Conservation (phyloP, 2,329 filamentous ascomycete species). For the Berkeleyomyces rouxiae region DNA sequence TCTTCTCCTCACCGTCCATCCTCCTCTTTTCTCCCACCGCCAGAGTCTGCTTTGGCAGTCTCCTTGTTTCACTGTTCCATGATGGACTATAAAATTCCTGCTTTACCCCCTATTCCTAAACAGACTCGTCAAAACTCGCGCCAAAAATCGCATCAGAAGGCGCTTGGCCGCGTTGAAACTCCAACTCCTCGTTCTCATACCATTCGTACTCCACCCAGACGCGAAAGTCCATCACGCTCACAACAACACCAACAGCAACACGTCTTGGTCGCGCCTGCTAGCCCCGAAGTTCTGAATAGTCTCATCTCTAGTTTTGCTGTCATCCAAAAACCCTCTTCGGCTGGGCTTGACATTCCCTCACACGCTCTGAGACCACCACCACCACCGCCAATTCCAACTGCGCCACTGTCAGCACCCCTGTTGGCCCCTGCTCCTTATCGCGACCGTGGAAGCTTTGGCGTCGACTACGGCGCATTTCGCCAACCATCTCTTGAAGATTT, state of each 20-base stretch:
- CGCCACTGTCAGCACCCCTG: constrained; percentile 4
- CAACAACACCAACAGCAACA: neutral
- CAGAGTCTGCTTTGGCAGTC: constrained; percentile 1
- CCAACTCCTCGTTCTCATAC: constrained; percentile 3
- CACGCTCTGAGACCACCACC: constrained; percentile 6
- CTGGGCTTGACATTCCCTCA: neutral
- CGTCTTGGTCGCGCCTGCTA: constrained; percentile 8
- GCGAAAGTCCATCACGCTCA: neutral
- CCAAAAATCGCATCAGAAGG: constrained; percentile 14
- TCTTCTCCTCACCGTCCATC: neutral
- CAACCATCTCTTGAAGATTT: constrained; percentile 34
- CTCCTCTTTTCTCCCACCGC: neutral
- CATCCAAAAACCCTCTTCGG: constrained; percentile 10
- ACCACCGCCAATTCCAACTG: constrained; percentile 1
- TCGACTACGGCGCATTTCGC: constrained; percentile 55
- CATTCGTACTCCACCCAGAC: neutral
- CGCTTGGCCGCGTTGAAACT: constrained; percentile 7
- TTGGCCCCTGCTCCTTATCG: neutral
- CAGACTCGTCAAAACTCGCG: constrained; percentile 15
- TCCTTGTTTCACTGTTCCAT: neutral
- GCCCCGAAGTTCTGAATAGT: constrained; percentile 10
- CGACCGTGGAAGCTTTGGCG: constrained; percentile 42
- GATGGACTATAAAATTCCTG: constrained; percentile 14
- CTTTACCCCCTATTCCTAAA: constrained; percentile 15
- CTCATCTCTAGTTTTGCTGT: constrained; percentile 13